Evolutionary conservation across 2,329 filamentous ascomycete species (phyloP).

Genomic region (Neopestalotiopsis rosae): DNA sequence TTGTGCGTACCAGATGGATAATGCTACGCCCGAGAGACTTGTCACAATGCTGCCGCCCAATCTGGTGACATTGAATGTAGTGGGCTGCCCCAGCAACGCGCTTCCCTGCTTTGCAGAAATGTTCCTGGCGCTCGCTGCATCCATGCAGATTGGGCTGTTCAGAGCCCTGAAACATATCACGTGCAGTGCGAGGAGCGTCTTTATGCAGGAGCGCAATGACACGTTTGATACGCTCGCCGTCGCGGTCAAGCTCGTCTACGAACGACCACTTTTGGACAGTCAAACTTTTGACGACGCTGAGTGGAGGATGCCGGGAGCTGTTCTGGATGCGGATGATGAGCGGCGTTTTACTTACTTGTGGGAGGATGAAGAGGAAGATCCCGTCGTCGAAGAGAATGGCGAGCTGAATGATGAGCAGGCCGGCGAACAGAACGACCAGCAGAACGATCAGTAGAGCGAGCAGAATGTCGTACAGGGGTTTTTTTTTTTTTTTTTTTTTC

Average conservation of each 20-base stretch:
- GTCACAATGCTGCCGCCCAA: neutral
- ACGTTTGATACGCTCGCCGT: neutral
- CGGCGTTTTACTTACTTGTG: neutral
- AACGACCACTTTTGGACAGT: neutral
- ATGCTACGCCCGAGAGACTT: neutral
- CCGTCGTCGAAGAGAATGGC: neutral
- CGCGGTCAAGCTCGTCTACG: neutral
- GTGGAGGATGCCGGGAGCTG: neutral
- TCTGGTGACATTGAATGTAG: neutral
- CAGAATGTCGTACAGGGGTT: too few relatives aligned
- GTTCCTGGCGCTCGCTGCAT: neutral
- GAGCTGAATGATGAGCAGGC: neutral
- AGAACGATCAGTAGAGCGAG: too few relatives aligned
- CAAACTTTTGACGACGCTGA: neutral
- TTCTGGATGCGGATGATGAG: neutral
- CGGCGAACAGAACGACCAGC: too few relatives aligned
- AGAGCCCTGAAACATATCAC: neutral
- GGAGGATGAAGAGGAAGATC: neutral
- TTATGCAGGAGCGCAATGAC: neutral
- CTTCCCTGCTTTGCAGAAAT: neutral
- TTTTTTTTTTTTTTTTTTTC: too few relatives aligned
- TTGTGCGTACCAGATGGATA: neutral
- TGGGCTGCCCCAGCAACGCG: neutral
- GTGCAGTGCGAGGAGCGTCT: neutral
- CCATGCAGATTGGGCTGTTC: neutral